A percentile compares a stretch with the other conserved stretches of the same genome.
Conservation (phyloP, 179 eudicot genomes). For the Silene noctiflora region DNA sequence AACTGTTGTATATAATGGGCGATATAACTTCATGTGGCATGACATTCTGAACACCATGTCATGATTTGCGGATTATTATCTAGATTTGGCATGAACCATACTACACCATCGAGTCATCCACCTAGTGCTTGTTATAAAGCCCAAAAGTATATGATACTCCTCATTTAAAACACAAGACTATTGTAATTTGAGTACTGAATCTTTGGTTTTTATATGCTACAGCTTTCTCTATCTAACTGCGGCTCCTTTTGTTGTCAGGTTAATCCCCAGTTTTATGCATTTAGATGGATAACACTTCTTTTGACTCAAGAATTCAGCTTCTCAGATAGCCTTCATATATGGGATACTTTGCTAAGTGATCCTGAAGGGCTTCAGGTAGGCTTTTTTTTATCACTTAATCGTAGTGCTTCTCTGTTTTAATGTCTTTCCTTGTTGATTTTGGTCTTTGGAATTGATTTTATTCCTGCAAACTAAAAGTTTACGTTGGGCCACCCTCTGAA, state of each 20-base stretch:
- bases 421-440: neutral
- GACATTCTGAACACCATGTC: neutral
- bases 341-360: constrained; percentile 95
- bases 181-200: neutral
- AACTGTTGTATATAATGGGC: neutral
- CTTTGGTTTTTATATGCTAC: constrained; percentile 6
- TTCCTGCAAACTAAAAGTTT: constrained; percentile 1
- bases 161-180: neutral
- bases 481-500: neutral
- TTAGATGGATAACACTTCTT: constrained; percentile 98
- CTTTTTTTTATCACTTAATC: constrained; percentile 9
- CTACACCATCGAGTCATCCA: neutral
- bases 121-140: neutral
- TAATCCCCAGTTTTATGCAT: constrained; percentile 97
- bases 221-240: constrained; percentile 13
- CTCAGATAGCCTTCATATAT: constrained; percentile 75
- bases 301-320: constrained; percentile 97
- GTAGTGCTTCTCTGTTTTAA: neutral
- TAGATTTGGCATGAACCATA: neutral
- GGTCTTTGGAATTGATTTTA: neutral
- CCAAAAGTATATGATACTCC: neutral
- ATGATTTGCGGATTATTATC: neutral
- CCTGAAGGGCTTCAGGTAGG: constrained; percentile 97
- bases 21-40: neutral
- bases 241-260: constrained; percentile 50